Conservation (phyloP, 2,329 filamentous ascomycete species). For the Fusarium decemcellulare region DNA sequence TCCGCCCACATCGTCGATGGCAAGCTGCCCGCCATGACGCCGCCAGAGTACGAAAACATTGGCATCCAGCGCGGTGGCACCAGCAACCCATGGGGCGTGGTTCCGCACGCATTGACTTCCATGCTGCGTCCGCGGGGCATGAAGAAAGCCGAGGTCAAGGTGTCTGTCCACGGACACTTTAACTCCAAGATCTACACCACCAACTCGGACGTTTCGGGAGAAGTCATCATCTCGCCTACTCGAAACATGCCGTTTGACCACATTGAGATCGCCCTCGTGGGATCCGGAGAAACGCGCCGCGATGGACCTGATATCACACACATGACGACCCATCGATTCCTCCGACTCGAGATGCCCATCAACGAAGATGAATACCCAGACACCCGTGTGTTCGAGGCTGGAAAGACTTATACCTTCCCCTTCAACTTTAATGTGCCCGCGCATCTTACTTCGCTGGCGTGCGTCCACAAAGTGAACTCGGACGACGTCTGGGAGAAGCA, state of each 20-base stretch:
- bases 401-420: slow-evolving; percentile 36
- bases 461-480: slow-evolving; percentile 23
- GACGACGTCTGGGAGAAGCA: slow-evolving; percentile 33
- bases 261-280: slow-evolving; percentile 37
- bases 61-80: slow-evolving; percentile 25
- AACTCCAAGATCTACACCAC: slow-evolving; percentile 44
- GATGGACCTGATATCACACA: slow-evolving; percentile 40
- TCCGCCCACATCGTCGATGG: slow-evolving; percentile 24
- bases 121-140: slow-evolving; percentile 18
- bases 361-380: slow-evolving; percentile 31
- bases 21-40: slow-evolving; percentile 21
- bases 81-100: slow-evolving; percentile 29
- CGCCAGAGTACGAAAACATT: slow-evolving; percentile 36
- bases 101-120: slow-evolving; percentile 16
- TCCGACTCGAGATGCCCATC: slow-evolving; percentile 41
- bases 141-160: slow-evolving; percentile 23
- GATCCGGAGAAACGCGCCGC: slow-evolving; percentile 34
- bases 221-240: slow-evolving; percentile 28
- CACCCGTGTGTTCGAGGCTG: slow-evolving; percentile 27
- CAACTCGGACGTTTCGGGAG: slow-evolving; percentile 41
- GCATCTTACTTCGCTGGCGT: slow-evolving; percentile 37
- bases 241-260: slow-evolving; percentile 32
- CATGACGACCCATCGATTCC: slow-evolving; percentile 40
- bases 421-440: slow-evolving; percentile 44
- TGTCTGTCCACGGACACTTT: slow-evolving; percentile 41